Base-by-base conservation (phyloP, 2,329 filamentous ascomycete genomes). In the Stromatinia cepivora region DNA sequence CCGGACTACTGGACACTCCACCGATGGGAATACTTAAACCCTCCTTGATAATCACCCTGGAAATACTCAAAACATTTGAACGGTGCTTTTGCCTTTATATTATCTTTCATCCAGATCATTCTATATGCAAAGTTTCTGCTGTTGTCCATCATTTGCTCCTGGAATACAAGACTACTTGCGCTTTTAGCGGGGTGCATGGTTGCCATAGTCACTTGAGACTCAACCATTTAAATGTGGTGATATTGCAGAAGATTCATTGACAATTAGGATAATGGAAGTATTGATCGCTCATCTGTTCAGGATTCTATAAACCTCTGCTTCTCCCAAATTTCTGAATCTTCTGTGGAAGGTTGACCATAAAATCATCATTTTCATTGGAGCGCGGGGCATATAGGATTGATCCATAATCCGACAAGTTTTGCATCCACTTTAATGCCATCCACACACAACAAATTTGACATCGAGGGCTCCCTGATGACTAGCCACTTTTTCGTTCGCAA, bases 351-450 rank as follows among this genome's bases (percentile, higher is more conserved):
- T 3, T 42, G 15, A 36, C 34, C 22, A 10, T 13, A 63, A 62
- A 7, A 6, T 28, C 61, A 20, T 52, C 20, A 20, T 28, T 28
- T 8, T 52, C 46, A 17, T 22, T 64, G 46, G 15, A 52, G 34
- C 36, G 61, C n/a, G n/a, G 48, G 46, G 46, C 34, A 52, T 31
- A 39, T 52, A 6, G 22, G 28, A 39, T n/a, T 52, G 15, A 52
- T 52, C 46, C 17, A n/a, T 45, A n/a, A 53, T 42, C n/a, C 25
- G 56, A 45, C 56, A 59, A 28, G 36, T 45, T 64, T 48, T 52
- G 28, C 45, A 50, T 46, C 59, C 20, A 50, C 34, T 52, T 22
- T 36, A 15, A 36, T 63, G 61, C 34, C 46, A 42, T 52, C 61
- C 46, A 25, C 31, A 39, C 34, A 64, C n/a, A 42, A 39, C 48